These are phyloP conservation scores for Penicillium pulvis DNA, from an alignment of 495 filamentous ascomycete species.

Conservation along the genomic window DNA sequence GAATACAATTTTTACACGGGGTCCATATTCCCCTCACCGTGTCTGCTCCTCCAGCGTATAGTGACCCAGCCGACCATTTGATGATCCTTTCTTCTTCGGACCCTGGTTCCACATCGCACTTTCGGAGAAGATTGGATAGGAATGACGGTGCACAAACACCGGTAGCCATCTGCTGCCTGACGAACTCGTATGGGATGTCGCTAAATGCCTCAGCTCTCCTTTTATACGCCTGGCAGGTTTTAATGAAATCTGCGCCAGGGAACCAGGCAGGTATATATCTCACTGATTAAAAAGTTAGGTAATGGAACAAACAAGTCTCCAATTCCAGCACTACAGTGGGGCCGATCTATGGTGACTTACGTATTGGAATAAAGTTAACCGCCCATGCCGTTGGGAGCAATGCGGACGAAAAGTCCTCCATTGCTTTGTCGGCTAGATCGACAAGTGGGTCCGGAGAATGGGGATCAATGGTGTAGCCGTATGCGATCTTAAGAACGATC, in stretches of 20 bases:
- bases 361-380: constrained; percentile 44
- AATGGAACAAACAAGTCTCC: not conserved
- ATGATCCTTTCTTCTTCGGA: constrained; percentile 33
- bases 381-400: constrained; percentile 40
- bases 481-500: constrained; percentile 49
- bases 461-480: constrained; percentile 51
- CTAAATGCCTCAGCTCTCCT: constrained; percentile 23
- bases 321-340: too few relatives aligned
- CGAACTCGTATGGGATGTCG: constrained; percentile 45
- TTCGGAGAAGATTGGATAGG: constrained; percentile 25
- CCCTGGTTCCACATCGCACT: constrained; percentile 17
- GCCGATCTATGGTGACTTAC: constrained; percentile 9
- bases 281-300: constrained; percentile 22
- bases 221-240: constrained; percentile 34
- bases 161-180: constrained; percentile 42
- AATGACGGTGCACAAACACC: not conserved
- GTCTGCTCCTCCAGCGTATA: constrained; percentile 62
- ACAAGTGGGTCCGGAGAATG: constrained; percentile 46
- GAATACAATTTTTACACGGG: not conserved
- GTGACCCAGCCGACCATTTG: constrained; percentile 51
- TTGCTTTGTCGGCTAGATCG: constrained; percentile 34
- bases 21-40: constrained; percentile 29
- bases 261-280: constrained; percentile 48
- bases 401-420: constrained; percentile 42
- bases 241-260: constrained; percentile 50